Conservation (phyloP, 768 basidiomycete genomes). For the Leccinum incarnatum region DNA sequence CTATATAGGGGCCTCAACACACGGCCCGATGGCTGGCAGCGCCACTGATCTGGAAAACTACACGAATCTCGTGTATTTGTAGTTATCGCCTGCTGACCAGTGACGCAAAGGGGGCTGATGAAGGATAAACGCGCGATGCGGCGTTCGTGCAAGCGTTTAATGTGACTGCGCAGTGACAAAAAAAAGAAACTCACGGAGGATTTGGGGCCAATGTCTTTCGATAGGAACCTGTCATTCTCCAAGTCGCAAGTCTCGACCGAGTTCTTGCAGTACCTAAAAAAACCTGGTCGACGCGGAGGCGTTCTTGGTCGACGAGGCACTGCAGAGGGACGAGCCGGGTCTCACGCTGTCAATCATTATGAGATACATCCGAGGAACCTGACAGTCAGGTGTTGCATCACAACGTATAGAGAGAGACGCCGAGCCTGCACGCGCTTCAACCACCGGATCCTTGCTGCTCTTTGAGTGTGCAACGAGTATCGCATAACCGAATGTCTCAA, state of each 20-base stretch:
- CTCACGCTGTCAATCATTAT: too few relatives aligned
- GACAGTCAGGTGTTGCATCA: too few relatives aligned
- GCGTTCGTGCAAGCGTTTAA: slow-evolving; percentile 73
- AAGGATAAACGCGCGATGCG: slow-evolving; percentile 93
- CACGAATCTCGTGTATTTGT: not conserved
- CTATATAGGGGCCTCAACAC: not conserved
- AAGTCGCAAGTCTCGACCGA: slow-evolving; percentile 71
- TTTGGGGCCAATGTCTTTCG: slow-evolving; percentile 75
- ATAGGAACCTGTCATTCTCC: slow-evolving; percentile 78
- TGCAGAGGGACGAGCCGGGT: too few relatives aligned
- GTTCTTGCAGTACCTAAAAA: slow-evolving; percentile 78
- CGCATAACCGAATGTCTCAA: too few relatives aligned
- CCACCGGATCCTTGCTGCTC: too few relatives aligned
- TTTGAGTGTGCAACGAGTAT: too few relatives aligned
- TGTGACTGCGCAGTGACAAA: too few relatives aligned
- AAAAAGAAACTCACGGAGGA: slow-evolving; percentile 31
- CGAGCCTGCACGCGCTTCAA: too few relatives aligned
- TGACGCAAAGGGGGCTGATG: slow-evolving; percentile 74
- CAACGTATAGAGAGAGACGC: too few relatives aligned
- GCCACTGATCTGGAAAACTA: not conserved
- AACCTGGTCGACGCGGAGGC: slow-evolving; percentile 36
- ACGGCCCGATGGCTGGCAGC: not conserved
- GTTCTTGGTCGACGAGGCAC: too few relatives aligned
- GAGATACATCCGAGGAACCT: too few relatives aligned
- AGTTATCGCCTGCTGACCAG: not conserved